Evolutionary conservation across 352 stramenopile genomes (phyloP), one percentile per base, ranked within the genome.

Genomic region (Elongisporangium undulatum): DNA sequence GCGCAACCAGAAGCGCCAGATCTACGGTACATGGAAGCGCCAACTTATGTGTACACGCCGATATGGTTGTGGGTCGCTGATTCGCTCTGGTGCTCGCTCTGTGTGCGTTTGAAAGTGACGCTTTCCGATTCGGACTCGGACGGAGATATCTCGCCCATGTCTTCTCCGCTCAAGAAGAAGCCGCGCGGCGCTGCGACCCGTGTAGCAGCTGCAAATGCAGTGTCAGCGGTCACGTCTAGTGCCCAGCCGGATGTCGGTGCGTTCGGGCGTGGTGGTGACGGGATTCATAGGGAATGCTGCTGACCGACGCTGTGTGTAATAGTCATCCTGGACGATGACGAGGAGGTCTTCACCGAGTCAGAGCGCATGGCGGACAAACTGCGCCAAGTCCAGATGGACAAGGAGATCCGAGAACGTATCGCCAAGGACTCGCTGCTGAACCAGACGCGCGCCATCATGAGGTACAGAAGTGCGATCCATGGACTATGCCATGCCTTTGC

Each of bases 381-480:
- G 49, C 66, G 74, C 9, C 73, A 82, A 53, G 12, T 63, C 51
- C 60, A 72, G 56, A 69, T 88, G 34, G 77, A 92, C 51, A 49
- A 29, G 3, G 82, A 92, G 61, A 87, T 92, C 51, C 55, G 68
- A 19, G 59, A 70, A 53, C 72, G 68, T 24, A 63, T 92, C 34
- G 68, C 75, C 16, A 66, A 79, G 38, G 82, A 92, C 61, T 71
- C 68, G 24, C 52, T 88, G 58, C 62, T 92, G 20, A 86, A 72
- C 54, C 74, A 87, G 54, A 87, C 82, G 22, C 68, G 79, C 45
- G 74, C 68, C 12, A 82, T 90, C 49, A 84, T 92, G 62, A 75
- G 63, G 59, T 86, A 63, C 19, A 64, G 69, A 2, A 69, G 48
- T 21, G 49, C 56, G 24, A 63, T 67, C 0, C 64, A 67, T 57